phyloP scores from a whole-genome alignment of 2,329 filamentous ascomycete genomes.

The Ascomycota sp. region DNA sequence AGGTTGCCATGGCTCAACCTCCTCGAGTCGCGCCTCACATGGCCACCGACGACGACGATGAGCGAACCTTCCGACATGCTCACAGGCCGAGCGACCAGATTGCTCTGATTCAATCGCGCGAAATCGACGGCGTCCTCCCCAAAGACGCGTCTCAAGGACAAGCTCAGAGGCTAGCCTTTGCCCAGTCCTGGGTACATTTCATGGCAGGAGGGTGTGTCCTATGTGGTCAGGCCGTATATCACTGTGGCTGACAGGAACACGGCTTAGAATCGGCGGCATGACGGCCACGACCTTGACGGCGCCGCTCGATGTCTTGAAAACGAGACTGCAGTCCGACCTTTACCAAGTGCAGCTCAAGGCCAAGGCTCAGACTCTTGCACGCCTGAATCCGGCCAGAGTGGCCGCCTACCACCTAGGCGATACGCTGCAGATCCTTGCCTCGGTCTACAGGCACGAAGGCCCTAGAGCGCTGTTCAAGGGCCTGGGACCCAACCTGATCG shows the following conservation, averaged over 20 bases:
- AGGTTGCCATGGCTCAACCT: constrained; percentile 12
- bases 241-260: background rate
- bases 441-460: constrained; percentile 65
- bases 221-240: background rate
- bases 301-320: constrained; percentile 85
- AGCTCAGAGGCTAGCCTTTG: constrained; percentile 26
- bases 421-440: constrained; percentile 66
- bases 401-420: constrained; percentile 60
- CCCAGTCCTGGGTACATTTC: constrained; percentile 81
- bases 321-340: constrained; percentile 80
- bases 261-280: constrained; percentile 61
- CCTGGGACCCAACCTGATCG: constrained; percentile 72
- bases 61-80: constrained; percentile 10
- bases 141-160: constrained; percentile 15
- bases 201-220: constrained; percentile 63
- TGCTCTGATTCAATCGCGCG: constrained; percentile 36
- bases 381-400: constrained; percentile 42
- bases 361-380: constrained; percentile 23
- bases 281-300: constrained; percentile 82
- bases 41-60: constrained; percentile 12
- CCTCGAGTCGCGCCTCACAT: constrained; percentile 7
- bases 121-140: constrained; percentile 35
- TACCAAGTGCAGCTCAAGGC: constrained; percentile 68
- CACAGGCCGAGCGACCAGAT: constrained; percentile 13
- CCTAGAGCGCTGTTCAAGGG: constrained; percentile 83